A percentile compares a stretch with the other conserved stretches of the same genome.
Evolutionary conservation across 306 rosid genomes (phyloP).

Genomic region (Vigna trinervia): DNA sequence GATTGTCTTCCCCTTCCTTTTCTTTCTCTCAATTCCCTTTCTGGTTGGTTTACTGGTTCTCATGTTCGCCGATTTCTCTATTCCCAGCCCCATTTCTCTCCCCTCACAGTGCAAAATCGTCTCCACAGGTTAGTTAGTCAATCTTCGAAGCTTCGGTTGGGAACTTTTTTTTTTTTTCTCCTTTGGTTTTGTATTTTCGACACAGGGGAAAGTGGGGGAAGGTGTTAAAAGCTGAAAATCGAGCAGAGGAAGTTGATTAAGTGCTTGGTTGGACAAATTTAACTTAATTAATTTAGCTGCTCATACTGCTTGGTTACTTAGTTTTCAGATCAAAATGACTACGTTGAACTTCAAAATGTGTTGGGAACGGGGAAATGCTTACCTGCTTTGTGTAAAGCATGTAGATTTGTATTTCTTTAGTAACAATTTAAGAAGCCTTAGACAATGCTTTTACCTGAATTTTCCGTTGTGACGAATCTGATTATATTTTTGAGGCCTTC

Average conservation of each 20-base stretch:
- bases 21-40: slow-evolving; percentile 57
- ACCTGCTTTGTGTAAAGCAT: not conserved
- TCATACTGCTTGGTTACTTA: not conserved
- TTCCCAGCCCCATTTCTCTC: slow-evolving; percentile 63
- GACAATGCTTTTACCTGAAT: not conserved
- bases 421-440: not conserved
- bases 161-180: not conserved
- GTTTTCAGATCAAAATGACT: not conserved
- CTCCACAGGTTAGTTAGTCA: slow-evolving; percentile 67
- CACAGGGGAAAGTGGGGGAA: slow-evolving; percentile 4
- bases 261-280: not conserved
- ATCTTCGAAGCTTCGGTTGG: slow-evolving; percentile 16
- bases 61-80: slow-evolving; percentile 58
- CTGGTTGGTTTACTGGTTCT: slow-evolving; percentile 53
- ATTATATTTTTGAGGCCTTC: slow-evolving; percentile 6
- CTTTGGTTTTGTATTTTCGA: not conserved
- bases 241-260: not conserved
- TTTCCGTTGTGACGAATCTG: not conserved
- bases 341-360: not conserved
- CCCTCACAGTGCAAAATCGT: slow-evolving; percentile 89
- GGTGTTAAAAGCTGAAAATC: not conserved
- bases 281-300: slow-evolving; percentile 22
- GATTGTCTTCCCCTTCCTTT: slow-evolving; percentile 54
- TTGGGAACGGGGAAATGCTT: not conserved
- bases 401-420: not conserved